Conservation (phyloP, 176 grass and related monocot species). For the Carex scoparia region DNA sequence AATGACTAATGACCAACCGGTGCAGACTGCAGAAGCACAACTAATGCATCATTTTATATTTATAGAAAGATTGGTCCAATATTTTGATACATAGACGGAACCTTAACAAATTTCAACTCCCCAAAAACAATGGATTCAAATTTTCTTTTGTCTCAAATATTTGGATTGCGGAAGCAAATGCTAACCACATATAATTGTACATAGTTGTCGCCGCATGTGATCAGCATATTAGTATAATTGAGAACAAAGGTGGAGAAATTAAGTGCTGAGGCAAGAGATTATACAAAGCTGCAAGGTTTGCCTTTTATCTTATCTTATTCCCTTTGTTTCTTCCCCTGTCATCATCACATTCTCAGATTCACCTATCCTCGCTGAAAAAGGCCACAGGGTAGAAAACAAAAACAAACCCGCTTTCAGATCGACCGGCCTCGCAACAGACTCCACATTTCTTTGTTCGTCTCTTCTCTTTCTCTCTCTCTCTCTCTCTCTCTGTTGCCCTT, state of each 20-base stretch:
- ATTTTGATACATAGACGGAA: no score
- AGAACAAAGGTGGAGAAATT: background rate
- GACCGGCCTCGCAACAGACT: background rate
- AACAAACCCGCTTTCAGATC: constrained; percentile 16
- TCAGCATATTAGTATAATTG: background rate
- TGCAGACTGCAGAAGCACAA: background rate
- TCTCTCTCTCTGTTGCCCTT: background rate
- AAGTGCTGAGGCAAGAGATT: background rate
- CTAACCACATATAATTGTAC: background rate
- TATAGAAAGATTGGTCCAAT: no score
- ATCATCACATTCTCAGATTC: constrained; percentile 27
- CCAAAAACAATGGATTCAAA: no score
- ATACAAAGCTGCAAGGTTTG: constrained; percentile 11
- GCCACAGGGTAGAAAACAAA: constrained; percentile 19
- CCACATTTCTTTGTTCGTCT: constrained; percentile 4
- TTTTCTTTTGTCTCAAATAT: no score
- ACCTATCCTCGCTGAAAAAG: constrained; percentile 2
- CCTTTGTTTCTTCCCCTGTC: constrained; percentile 58
- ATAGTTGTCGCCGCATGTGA: background rate
- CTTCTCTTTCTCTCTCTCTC: background rate
- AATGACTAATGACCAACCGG: background rate
- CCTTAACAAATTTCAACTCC: no score
- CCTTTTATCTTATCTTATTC: constrained; percentile 41
- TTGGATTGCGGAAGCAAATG: background rate
- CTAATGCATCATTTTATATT: background rate